Conservation (phyloP, 345 rosid species). For the Hibiscus syriacus region DNA sequence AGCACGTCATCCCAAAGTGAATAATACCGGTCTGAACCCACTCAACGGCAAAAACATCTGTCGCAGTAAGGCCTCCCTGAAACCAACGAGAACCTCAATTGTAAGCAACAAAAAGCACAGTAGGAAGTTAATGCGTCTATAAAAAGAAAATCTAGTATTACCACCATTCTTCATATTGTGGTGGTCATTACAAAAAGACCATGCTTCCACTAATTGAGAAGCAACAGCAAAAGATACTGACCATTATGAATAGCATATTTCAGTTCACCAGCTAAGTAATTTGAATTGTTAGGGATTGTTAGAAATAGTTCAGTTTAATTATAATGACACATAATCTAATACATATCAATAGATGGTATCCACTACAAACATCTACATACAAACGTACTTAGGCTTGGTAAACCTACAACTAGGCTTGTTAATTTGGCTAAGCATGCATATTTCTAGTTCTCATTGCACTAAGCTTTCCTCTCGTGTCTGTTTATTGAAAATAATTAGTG, state of each 20-base stretch:
- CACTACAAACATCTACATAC: not conserved
- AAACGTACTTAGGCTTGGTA: not conserved
- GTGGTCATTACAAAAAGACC: not conserved
- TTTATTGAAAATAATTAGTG: not conserved
- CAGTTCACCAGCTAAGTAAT: not conserved
- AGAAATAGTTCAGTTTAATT: not conserved
- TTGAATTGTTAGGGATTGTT: not conserved
- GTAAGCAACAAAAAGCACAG: not conserved
- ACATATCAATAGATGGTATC: not conserved
- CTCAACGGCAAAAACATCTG: conserved; percentile 94
- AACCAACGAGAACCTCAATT: conserved; percentile 15
- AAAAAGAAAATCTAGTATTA: not conserved
- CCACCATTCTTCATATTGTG: not conserved
- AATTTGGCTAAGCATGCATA: not conserved
- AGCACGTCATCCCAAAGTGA: conserved; percentile 92
- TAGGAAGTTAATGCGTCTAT: not conserved
- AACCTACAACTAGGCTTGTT: not conserved
- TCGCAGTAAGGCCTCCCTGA: conserved; percentile 96
- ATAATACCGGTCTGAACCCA: conserved; percentile 82
- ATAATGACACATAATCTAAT: not conserved
- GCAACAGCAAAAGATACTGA: not conserved
- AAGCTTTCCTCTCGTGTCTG: not conserved
- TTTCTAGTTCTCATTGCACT: not conserved
- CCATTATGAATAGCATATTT: not conserved
- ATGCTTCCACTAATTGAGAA: not conserved